Evolutionary conservation across 176 grass and related monocot species (phyloP).

Genomic region (Aegilops tauschii): DNA sequence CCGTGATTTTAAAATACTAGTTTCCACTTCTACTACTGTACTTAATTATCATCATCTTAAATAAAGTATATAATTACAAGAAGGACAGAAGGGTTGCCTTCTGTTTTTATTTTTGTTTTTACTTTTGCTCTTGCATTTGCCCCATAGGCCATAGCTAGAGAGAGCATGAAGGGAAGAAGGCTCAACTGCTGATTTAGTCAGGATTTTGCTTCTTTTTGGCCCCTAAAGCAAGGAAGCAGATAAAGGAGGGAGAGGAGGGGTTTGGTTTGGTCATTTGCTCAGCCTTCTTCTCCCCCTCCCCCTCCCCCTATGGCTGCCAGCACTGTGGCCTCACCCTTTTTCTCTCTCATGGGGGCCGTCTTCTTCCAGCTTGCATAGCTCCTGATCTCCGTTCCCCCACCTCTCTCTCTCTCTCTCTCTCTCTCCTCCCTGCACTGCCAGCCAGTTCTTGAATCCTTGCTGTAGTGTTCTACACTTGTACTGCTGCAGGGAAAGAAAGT

Average conservation of each 20-base stretch:
- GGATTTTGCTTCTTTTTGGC: background rate
- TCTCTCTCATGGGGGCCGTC: constrained; percentile 25
- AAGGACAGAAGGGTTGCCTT: background rate
- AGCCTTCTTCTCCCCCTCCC: constrained; percentile 21
- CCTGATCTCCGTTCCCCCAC: background rate
- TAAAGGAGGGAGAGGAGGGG: constrained; percentile 1
- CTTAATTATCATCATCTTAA: background rate
- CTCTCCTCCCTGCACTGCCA: background rate
- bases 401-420: background rate
- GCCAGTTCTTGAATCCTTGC: constrained; percentile 25
- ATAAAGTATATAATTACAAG: background rate
- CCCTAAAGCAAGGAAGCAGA: constrained; percentile 29
- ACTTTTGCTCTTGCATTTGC: background rate
- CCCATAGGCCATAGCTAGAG: background rate
- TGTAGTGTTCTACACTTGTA: constrained; percentile 16
- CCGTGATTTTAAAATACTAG: background rate
- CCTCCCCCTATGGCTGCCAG: background rate
- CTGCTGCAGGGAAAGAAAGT: constrained; percentile 10
- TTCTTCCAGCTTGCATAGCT: background rate
- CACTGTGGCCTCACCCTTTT: background rate
- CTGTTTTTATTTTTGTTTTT: too few species aligned
- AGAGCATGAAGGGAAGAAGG: background rate
- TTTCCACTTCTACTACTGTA: background rate
- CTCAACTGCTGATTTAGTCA: background rate
- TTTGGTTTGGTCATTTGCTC: constrained; percentile 31